Base-by-base conservation (phyloP, 257 asterid genomes). In the Eustoma russellianum region DNA sequence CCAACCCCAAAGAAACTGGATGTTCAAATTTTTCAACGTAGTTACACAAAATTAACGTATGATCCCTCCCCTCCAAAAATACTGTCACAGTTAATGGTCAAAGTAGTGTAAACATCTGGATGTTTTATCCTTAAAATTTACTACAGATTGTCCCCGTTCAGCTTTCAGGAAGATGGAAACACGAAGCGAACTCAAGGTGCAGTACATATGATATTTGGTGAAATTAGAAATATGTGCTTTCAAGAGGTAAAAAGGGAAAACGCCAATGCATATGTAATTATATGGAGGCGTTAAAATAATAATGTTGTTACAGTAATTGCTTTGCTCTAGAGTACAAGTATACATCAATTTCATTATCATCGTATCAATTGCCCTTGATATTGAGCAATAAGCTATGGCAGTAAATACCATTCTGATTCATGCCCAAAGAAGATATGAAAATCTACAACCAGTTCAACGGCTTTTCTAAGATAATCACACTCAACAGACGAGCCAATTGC, bases 361-460 rank as follows among this genome's bases (percentile, higher is more conserved):
- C 63, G 30, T 30, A 72, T 66, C 69, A 78, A 64, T 60, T 63
- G 59, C 80, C 75, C 66, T 48, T 62, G 30, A 24, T 64, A 60
- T 17, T n/a, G 53, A 3, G 49, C 38, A 61, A 60, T 48, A 57
- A 49, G 57, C 48, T 50, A 46, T 55, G 45, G 38, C 34, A 51
- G 59, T 44, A 69, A 61, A 63, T 51, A 41, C 55, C n/a, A n/a
- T n/a, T n/a, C n/a, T n/a, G n/a, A 57, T 17, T 49, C 60, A 72
- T 41, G 50, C 56, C 66, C 59, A 52, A 68, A 44, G 24, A 61
- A 4, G 24, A 33, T 34, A 3, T 50, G 48, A 41, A 52, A 57
- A 62, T 49, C 61, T 41, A 61, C 43, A 47, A 15, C 52, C 40
- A 59, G 45, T 56, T 57, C 18, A 33, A 41, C 72, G 53, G 52